These are phyloP conservation scores for Cytauxzoon felis DNA, from an alignment of 169 alveolate species.

Conservation along the genomic window DNA sequence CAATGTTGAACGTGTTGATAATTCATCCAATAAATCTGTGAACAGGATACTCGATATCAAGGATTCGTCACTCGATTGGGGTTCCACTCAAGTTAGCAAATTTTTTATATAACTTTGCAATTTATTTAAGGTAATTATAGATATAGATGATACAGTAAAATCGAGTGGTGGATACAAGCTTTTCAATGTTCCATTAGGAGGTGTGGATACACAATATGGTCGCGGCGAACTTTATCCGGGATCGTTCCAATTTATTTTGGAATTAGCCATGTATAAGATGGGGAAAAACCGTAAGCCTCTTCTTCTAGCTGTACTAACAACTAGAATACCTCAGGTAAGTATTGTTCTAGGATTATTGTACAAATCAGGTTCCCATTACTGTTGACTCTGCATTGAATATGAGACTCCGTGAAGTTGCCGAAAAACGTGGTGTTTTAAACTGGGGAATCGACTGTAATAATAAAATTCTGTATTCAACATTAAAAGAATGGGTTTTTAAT, in stretches of 20 bases:
- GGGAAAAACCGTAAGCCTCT: conserved; percentile 69
- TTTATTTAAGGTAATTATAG: conserved; percentile 69
- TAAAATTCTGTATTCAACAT: conserved; percentile 75
- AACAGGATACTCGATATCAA: conserved; percentile 18
- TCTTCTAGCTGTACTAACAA: conserved; percentile 77
- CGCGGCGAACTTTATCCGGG: conserved; percentile 76
- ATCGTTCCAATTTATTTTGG: conserved; percentile 75
- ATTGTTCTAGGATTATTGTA: background rate
- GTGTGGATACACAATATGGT: conserved; percentile 79
- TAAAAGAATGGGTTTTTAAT: conserved; percentile 81
- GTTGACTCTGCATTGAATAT: conserved; percentile 71
- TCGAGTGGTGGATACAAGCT: conserved; percentile 80
- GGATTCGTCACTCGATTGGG: conserved; percentile 57
- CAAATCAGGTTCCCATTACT: conserved; percentile 71
- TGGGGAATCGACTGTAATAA: conserved; percentile 82
- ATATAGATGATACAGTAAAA: conserved; percentile 79
- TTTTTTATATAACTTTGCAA: conserved; percentile 9
- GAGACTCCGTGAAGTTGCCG: conserved; percentile 75
- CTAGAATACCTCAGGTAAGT: conserved; percentile 79
- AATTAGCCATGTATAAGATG: conserved; percentile 70
- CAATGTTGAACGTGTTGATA: conserved; percentile 1
- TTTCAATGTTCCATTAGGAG: conserved; percentile 78
- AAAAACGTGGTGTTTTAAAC: conserved; percentile 70
- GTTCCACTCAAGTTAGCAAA: conserved; percentile 62
- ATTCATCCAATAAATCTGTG: background rate